These are phyloP conservation scores for Iberis pinnata DNA, from an alignment of 345 rosid genomes.

Conservation along the genomic window DNA sequence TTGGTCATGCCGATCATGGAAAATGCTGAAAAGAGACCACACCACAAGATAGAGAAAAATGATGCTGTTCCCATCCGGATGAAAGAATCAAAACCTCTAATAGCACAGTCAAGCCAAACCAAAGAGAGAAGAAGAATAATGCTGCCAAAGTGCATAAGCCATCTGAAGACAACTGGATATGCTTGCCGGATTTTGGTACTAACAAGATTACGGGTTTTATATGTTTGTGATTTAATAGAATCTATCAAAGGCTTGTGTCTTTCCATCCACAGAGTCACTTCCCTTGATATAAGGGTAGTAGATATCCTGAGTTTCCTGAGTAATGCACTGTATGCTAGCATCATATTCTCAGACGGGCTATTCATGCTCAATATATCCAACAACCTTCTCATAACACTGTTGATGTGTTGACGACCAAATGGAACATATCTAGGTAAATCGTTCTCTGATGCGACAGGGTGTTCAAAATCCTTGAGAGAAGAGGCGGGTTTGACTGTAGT, in stretches of 20 bases:
- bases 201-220: conserved; percentile 42
- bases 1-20: conserved; percentile 72
- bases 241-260: conserved; percentile 47
- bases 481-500: conserved; percentile 27
- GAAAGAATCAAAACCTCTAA: conserved; percentile 84
- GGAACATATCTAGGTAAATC: conserved; percentile 32
- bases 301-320: conserved; percentile 43
- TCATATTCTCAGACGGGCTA: conserved; percentile 38
- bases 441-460: conserved; percentile 30
- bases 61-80: conserved; percentile 81
- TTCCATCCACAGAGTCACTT: conserved; percentile 50
- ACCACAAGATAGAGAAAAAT: conserved; percentile 79
- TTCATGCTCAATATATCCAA: conserved; percentile 42
- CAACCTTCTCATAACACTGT: conserved; percentile 32
- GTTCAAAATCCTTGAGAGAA: conserved; percentile 25
- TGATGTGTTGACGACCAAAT: conserved; percentile 34
- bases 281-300: conserved; percentile 32
- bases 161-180: conserved; percentile 55
- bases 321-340: conserved; percentile 38
- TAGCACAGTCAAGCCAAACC: conserved; percentile 83
- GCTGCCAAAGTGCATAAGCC: conserved; percentile 65
- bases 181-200: conserved; percentile 42
- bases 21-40: conserved; percentile 70
- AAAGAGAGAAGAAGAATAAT: conserved; percentile 58
- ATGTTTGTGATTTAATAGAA: conserved; percentile 32